These are phyloP conservation scores for Tuber microsphaerosporum DNA, from an alignment of 495 filamentous ascomycete genomes.

Conservation along the genomic window DNA sequence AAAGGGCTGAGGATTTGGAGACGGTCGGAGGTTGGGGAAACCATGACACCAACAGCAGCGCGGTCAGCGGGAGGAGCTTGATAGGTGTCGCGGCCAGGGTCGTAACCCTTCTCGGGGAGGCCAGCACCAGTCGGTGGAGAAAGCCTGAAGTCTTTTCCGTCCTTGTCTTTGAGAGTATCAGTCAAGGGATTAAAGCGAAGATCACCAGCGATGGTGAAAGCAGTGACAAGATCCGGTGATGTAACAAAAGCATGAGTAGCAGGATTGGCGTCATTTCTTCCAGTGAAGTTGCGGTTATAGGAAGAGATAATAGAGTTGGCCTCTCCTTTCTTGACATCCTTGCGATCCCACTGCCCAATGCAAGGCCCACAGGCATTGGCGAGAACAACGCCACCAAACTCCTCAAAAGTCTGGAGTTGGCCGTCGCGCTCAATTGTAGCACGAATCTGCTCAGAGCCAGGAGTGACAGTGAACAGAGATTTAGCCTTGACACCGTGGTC, in stretches of 20 bases:
- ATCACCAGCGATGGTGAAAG: constrained; percentile 80
- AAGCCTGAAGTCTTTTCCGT: constrained; percentile 93
- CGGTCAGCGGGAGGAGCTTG: constrained; percentile 88
- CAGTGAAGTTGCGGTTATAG: constrained; percentile 99
- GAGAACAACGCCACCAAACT: constrained; percentile 91
- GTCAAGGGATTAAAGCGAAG: constrained; percentile 96
- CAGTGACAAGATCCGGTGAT: constrained; percentile 94
- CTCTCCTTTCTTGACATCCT: constrained; percentile 93
- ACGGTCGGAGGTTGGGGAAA: constrained; percentile 85
- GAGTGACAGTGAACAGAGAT: constrained; percentile 87
- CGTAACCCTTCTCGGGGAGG: constrained; percentile 76
- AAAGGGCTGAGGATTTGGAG: constrained; percentile 88
- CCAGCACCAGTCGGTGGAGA: constrained; percentile 70
- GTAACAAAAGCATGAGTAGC: constrained; percentile 97
- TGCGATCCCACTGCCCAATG: constrained; percentile 85
- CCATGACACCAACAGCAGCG: constrained; percentile 61
- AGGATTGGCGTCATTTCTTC: constrained; percentile 97
- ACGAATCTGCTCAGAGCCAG: constrained; percentile 95
- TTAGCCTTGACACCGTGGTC: constrained; percentile 92
- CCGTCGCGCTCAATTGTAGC: constrained; percentile 93
- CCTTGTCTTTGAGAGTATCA: constrained; percentile 88
- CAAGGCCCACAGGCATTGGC: constrained; percentile 89
- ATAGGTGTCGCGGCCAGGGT: constrained; percentile 91
- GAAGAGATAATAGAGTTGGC: constrained; percentile 93
- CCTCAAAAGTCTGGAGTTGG: constrained; percentile 91